Base-by-base conservation (phyloP, 768 basidiomycete genomes). In the Rhodotorula paludigena region DNA sequence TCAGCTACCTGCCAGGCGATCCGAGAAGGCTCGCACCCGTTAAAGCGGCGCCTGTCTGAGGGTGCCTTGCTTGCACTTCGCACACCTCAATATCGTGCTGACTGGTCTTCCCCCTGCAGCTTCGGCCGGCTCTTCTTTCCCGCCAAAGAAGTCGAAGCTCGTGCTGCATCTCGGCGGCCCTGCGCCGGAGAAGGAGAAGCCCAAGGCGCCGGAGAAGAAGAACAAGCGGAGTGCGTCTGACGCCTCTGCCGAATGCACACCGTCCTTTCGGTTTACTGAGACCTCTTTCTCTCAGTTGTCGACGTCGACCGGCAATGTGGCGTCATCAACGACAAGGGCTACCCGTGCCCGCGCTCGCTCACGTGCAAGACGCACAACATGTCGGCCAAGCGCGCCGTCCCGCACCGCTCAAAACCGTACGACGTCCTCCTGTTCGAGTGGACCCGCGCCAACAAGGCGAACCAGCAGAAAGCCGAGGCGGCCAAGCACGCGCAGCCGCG, bases 281-380 rank as follows among this genome's bases (percentile, higher is more conserved):
- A 16, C 11, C 16, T 20, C 15, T 10, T n/a, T 11, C 18, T 20
- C 11, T 4, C 55, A 38, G 54, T 44, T 12, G 85, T 94, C 57
- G 88, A 97, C 79, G 85, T 86, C 71, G 90, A 96, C 80, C 86
- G 84, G 63, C 92, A 96, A 72, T 98, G 94, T 74, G 92, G 94
- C 57, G 94, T 98, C 44, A 94, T 96, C 77, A 97, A 94, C 80
- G 92, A 94, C 80, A 96, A 96, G 78, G 84, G 84, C 51, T 80
- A 91, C 12, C 92, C 90, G 0, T 99, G 94, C 77, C 91, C 92
- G 20, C 89, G 94, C 35, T 92, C 92, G 12, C 83, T 99, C 44
- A 97, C 94, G 0, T 99, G 94, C 82, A 99, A 99, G 79, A 91
- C 94, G 10, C 94, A 99, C 77, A 88, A 90, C 4, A 94, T 99